These are phyloP conservation scores for Persicaria maculosa DNA, from an alignment of 148 eudicot species.

Conservation along the genomic window DNA sequence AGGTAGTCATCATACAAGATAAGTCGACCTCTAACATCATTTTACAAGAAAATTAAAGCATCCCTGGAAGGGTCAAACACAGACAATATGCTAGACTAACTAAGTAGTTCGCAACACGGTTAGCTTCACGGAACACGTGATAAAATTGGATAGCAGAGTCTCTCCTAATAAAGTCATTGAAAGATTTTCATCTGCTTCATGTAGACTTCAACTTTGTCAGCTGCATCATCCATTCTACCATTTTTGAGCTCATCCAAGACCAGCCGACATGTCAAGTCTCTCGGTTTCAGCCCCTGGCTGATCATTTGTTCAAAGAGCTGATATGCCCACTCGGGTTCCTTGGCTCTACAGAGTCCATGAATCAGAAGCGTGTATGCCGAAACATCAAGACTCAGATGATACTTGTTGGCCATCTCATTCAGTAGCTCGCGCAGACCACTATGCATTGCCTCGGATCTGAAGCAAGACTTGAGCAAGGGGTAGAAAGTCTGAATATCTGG, in stretches of 20 bases:
- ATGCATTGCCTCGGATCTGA: constrained; percentile 37
- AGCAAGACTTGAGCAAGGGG: constrained; percentile 65
- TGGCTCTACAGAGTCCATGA: constrained; percentile 67
- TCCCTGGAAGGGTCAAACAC: too few relatives aligned
- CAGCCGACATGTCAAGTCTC: constrained; percentile 52
- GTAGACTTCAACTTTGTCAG: constrained; percentile 46
- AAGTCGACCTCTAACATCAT: too few relatives aligned
- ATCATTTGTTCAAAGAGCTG: constrained; percentile 66
- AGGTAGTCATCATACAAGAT: too few relatives aligned
- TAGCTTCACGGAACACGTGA: too few relatives aligned
- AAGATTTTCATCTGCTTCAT: constrained; percentile 46
- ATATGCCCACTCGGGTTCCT: constrained; percentile 55
- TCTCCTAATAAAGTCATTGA: neutral
- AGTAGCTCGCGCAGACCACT: constrained; percentile 37
- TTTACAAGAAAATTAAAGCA: too few relatives aligned
- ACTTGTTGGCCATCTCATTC: constrained; percentile 55
- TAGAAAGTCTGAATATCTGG: constrained; percentile 69
- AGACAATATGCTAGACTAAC: too few relatives aligned
- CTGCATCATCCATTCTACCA: constrained; percentile 49
- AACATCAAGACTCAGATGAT: constrained; percentile 69
- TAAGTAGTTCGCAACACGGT: too few relatives aligned
- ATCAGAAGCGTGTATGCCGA: constrained; percentile 68
- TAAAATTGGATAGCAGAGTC: too few relatives aligned
- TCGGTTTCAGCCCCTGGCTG: constrained; percentile 46
- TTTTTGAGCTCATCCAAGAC: constrained; percentile 50